Evolutionary conservation across 1,284 basidiomycete species (phyloP), one percentile per base, ranked within the genome.

Genomic region (Melampsora abietis-canadensis): DNA sequence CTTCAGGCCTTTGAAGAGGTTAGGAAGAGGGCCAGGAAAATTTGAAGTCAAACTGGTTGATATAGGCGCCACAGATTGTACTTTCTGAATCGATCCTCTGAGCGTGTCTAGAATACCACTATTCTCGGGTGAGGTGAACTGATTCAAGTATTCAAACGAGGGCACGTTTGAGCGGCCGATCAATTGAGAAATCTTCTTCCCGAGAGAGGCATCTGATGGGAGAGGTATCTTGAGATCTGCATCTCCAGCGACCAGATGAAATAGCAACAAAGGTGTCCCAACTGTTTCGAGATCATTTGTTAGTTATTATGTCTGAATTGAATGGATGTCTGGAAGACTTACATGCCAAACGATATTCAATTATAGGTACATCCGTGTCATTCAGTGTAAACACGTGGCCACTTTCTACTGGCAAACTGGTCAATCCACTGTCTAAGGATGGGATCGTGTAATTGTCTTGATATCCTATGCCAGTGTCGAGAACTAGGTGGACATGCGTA

Each of bases 281-380:
- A 75, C 73, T 75, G 48, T 6, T 21, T 3, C n/a, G 14, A 27
- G 17, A 17, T 10, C 4, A 37, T 21, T 17, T 2, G 59, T 60
- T 46, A 21, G 47, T 62, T n/a, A 47, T 59, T 30, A n/a, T 5
- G 14, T 15, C 2, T 48, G 21, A 7, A 62, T 17, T 2, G 12
- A 37, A 37, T 68, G 31, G 30, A 10, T 34, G 0, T 48, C 12
- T 21, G 12, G n/a, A 14, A 54, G 24, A 21, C 73, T 75, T 62
- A 75, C 73, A 75, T 19, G 73, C 57, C 8, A 68, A 64, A 24
- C 73, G 57, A 51, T 75, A 75, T 64, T 75, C 73, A 34, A 75
- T 31, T 37, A 68, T 17, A 17, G 66, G 66, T 6, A 68, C 2
- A 68, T 75, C 73, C n/a, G 54, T 37, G 24, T 60, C 66, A 21